phyloP scores from a whole-genome alignment of 1,284 basidiomycete genomes.

The Sphagnurus paluster region DNA sequence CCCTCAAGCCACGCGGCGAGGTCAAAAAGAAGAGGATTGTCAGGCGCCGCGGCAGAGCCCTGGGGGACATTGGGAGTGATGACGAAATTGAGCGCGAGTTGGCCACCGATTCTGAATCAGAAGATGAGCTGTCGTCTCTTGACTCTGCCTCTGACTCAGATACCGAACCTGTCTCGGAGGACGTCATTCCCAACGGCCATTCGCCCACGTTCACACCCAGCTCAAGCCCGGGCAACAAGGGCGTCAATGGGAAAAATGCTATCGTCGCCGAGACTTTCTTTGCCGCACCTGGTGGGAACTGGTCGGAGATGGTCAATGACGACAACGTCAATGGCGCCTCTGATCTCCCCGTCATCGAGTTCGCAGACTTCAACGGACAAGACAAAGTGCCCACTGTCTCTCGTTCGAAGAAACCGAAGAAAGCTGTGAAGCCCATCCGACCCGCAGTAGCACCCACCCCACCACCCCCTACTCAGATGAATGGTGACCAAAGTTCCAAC shows the following conservation, averaged over 20 bases:
- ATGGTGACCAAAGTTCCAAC: conserved; percentile 17
- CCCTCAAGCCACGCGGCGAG: conserved; percentile 30
- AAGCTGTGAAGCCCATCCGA: conserved; percentile 29
- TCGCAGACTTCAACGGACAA: conserved; percentile 60
- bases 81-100: conserved; percentile 72
- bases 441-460: conserved; percentile 24
- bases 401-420: conserved; percentile 39
- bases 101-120: conserved; percentile 66
- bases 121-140: conserved; percentile 53
- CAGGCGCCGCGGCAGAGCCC: conserved; percentile 55
- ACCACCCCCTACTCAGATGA: conserved; percentile 19
- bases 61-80: conserved; percentile 60
- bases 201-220: conserved; percentile 59
- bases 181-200: conserved; percentile 48
- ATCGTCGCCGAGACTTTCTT: conserved; percentile 51
- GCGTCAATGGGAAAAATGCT: conserved; percentile 28
- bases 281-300: conserved; percentile 49
- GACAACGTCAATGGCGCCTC: conserved; percentile 58
- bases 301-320: conserved; percentile 84
- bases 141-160: conserved; percentile 69
- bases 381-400: conserved; percentile 28
- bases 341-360: conserved; percentile 79
- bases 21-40: conserved; percentile 41
- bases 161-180: conserved; percentile 62
- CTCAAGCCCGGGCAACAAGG: conserved; percentile 49